Percentiles rank a stretch among this genome's conserved stretches.
phyloP scores from a whole-genome alignment of 208 protist genomes.

The Vickermania spadyakhi region DNA sequence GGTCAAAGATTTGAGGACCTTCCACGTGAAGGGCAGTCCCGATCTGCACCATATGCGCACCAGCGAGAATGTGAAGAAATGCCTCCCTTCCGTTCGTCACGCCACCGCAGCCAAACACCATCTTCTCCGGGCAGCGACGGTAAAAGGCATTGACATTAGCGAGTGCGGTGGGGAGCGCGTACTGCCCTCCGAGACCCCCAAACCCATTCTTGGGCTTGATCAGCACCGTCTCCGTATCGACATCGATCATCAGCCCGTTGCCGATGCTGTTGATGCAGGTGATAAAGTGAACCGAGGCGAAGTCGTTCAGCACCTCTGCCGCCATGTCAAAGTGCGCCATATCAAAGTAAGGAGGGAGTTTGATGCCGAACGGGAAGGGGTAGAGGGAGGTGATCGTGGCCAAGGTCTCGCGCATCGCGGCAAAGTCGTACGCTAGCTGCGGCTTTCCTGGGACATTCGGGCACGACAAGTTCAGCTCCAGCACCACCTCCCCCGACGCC shows the following conservation, averaged over 20 bases:
- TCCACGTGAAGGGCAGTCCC: slow-evolving; percentile 76
- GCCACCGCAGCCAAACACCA: slow-evolving; percentile 80
- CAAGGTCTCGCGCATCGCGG: slow-evolving; percentile 57
- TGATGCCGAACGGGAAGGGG: slow-evolving; percentile 74
- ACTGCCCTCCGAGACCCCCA: slow-evolving; percentile 72
- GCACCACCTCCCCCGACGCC: slow-evolving; percentile 13
- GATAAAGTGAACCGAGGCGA: slow-evolving; percentile 70
- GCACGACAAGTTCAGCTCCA: slow-evolving; percentile 87
- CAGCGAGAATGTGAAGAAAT: slow-evolving; percentile 78
- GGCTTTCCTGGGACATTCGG: slow-evolving; percentile 86
- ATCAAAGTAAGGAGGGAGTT: slow-evolving; percentile 89
- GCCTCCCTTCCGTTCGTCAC: slow-evolving; percentile 77
- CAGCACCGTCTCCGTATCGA: slow-evolving; percentile 67
- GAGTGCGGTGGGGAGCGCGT: slow-evolving; percentile 82
- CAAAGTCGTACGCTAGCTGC: slow-evolving; percentile 86
- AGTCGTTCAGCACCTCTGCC: slow-evolving; percentile 72
- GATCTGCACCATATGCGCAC: slow-evolving; percentile 82
- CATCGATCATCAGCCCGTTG: slow-evolving; percentile 81
- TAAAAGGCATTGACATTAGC: slow-evolving; percentile 87
- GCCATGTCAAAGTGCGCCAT: slow-evolving; percentile 83
- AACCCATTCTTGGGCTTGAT: slow-evolving; percentile 86
- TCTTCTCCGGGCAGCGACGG: slow-evolving; percentile 67
- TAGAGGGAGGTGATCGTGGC: slow-evolving; percentile 46
- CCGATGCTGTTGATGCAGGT: slow-evolving; percentile 87
- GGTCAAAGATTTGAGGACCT: slow-evolving; percentile 61